These are phyloP conservation scores for Arachis hypogaea DNA, from an alignment of 306 rosid genomes.

Conservation along the genomic window DNA sequence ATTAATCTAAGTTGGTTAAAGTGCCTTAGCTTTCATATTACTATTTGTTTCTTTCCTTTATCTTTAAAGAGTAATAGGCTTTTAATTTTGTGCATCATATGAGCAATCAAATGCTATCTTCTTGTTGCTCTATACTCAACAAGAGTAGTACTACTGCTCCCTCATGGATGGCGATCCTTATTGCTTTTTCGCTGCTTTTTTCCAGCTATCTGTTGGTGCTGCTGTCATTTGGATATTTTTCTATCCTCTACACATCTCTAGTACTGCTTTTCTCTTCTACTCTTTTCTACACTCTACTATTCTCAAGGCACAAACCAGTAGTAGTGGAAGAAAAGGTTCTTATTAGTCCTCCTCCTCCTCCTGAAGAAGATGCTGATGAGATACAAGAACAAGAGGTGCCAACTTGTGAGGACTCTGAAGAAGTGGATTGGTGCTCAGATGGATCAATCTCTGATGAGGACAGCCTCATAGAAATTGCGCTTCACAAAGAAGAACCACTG, in stretches of 20 bases:
- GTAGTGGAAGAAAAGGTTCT: slow-evolving; percentile 38
- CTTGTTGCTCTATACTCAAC: slow-evolving; percentile 42
- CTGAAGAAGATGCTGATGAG: slow-evolving; percentile 27
- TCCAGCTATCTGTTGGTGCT: slow-evolving; percentile 40
- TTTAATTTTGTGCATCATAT: slow-evolving; percentile 37
- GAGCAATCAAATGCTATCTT: slow-evolving; percentile 62
- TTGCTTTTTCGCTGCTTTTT: slow-evolving; percentile 47
- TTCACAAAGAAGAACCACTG: slow-evolving; percentile 48
- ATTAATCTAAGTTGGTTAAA: background rate
- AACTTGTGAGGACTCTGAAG: slow-evolving; percentile 48
- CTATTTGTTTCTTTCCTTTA: slow-evolving; percentile 14
- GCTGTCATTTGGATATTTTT: slow-evolving; percentile 48
- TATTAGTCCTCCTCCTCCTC: too few relatives aligned
- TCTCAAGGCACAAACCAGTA: slow-evolving; percentile 42
- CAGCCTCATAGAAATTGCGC: slow-evolving; percentile 85
- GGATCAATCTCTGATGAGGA: slow-evolving; percentile 96
- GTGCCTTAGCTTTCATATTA: too few relatives aligned
- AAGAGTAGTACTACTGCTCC: slow-evolving; percentile 43
- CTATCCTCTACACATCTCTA: slow-evolving; percentile 53
- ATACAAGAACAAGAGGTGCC: slow-evolving; percentile 39
- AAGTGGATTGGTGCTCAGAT: slow-evolving; percentile 47
- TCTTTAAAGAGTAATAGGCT: slow-evolving; percentile 29
- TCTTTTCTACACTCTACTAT: slow-evolving; percentile 34
- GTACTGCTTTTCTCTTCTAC: slow-evolving; percentile 54
- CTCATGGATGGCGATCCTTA: slow-evolving; percentile 56